Percentiles rank a stretch among this genome's conserved stretches.
phyloP scores from a whole-genome alignment of 495 filamentous ascomycete genomes.

The Gamarada debralockiae region DNA sequence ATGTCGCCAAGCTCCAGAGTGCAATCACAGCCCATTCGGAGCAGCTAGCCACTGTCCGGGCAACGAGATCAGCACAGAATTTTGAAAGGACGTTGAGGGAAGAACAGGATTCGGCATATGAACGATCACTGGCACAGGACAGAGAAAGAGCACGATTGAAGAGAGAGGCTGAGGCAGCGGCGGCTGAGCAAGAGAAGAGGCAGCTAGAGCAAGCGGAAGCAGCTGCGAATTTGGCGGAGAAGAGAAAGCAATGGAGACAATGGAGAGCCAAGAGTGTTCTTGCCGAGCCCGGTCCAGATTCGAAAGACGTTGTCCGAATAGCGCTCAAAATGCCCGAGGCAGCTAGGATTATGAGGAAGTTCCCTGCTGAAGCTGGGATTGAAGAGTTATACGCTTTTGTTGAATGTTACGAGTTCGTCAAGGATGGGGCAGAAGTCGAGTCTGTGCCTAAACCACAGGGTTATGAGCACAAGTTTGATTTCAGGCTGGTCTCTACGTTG shows the following conservation, averaged over 20 bases:
- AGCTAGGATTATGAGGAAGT: constrained; percentile 67
- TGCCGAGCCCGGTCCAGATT: constrained; percentile 60
- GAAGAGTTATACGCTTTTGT: constrained; percentile 97
- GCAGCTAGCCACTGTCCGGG: constrained; percentile 63
- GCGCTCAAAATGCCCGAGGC: constrained; percentile 69
- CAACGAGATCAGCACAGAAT: constrained; percentile 70
- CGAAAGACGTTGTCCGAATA: constrained; percentile 71
- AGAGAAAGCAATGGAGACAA: constrained; percentile 67
- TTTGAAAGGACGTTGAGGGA: constrained; percentile 71
- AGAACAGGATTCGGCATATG: constrained; percentile 89
- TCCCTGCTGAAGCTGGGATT: constrained; percentile 57
- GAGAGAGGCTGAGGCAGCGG: constrained; percentile 64
- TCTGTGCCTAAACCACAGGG: constrained; percentile 44
- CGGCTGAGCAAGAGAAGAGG: constrained; percentile 38
- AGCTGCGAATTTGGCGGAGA: constrained; percentile 50
- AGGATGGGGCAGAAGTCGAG: constrained; percentile 30
- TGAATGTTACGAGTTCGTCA: constrained; percentile 69
- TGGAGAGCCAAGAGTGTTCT: constrained; percentile 71
- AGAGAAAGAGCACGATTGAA: constrained; percentile 72
- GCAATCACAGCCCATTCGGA: constrained; percentile 67
- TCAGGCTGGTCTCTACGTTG: constrained; percentile 77
- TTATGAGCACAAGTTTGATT: constrained; percentile 75
- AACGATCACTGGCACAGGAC: constrained; percentile 83
- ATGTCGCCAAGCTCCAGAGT: constrained; percentile 65
- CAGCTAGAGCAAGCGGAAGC: constrained; percentile 59